Evolutionary conservation across 352 stramenopile genomes (phyloP).

Genomic region (Globisporangium viniferum): DNA sequence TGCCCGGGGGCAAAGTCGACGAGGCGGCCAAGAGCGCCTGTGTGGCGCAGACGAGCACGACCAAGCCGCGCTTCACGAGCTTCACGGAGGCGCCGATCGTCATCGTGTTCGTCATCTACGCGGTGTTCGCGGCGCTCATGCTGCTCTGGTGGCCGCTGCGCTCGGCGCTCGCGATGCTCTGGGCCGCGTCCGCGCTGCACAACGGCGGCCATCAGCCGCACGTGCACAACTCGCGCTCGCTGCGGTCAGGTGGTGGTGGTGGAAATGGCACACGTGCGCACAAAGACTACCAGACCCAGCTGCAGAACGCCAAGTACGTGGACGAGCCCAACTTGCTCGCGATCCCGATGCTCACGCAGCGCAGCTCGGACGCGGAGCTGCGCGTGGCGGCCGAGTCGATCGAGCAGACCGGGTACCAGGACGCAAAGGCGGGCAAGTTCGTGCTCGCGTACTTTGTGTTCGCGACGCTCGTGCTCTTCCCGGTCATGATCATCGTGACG

Average conservation of each 20-base stretch:
- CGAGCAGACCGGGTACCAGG: constrained; percentile 20
- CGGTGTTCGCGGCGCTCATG: constrained; percentile 5
- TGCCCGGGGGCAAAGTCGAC: constrained; percentile 6
- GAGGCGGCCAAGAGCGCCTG: constrained; percentile 14
- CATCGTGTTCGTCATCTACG: constrained; percentile 16
- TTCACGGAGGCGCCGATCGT: constrained; percentile 16
- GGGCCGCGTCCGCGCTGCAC: constrained; percentile 2
- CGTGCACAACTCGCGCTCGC: background rate
- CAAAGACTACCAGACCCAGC: background rate
- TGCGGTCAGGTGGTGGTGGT: background rate
- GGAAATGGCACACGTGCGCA: background rate
- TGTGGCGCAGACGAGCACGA: background rate
- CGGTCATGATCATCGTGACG: constrained; percentile 15
- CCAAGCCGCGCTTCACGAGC: constrained; percentile 9
- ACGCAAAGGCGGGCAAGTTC: constrained; percentile 14
- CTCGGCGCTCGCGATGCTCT: constrained; percentile 10
- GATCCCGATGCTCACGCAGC: constrained; percentile 17
- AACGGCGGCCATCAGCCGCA: constrained; percentile 5
- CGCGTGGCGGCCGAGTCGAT: constrained; percentile 11
- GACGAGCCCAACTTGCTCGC: constrained; percentile 17
- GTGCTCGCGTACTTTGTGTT: constrained; percentile 13
- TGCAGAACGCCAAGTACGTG: background rate
- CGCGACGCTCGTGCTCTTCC: constrained; percentile 12
- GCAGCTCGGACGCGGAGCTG: constrained; percentile 11
- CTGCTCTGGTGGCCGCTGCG: constrained; percentile 18